A percentile compares a stretch with the other conserved stretches of the same genome.
Evolutionary conservation across 2,329 filamentous ascomycete genomes (phyloP).

Genomic region (Pseudogymnoascus sp.): DNA sequence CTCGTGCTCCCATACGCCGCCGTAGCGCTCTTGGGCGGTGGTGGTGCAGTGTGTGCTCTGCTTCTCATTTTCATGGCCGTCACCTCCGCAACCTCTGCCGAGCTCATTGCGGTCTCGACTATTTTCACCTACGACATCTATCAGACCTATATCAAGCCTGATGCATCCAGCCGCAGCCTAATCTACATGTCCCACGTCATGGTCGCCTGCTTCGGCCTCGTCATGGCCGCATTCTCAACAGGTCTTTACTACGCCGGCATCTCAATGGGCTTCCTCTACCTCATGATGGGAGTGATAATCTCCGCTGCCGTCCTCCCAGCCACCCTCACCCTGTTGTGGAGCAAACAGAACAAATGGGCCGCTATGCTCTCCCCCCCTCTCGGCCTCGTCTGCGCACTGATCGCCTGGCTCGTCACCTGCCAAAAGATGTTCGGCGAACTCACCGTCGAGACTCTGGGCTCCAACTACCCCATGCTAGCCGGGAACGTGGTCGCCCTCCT

Average conservation of each 20-base stretch:
- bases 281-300: slow-evolving; percentile 89
- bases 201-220: slow-evolving; percentile 64
- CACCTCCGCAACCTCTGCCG: slow-evolving; percentile 72
- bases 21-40: slow-evolving; percentile 71
- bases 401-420: slow-evolving; percentile 71
- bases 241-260: slow-evolving; percentile 56
- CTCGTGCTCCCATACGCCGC: slow-evolving; percentile 79
- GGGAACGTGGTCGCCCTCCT: slow-evolving; percentile 79
- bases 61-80: slow-evolving; percentile 87
- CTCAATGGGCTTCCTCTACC: slow-evolving; percentile 79
- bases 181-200: slow-evolving; percentile 72
- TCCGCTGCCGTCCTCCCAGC: slow-evolving; percentile 77
- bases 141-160: slow-evolving; percentile 75
- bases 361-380: slow-evolving; percentile 61
- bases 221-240: slow-evolving; percentile 71
- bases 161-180: slow-evolving; percentile 63
- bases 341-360: slow-evolving; percentile 66
- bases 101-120: slow-evolving; percentile 79
- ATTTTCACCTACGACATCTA: slow-evolving; percentile 82
- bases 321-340: slow-evolving; percentile 72
- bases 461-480: slow-evolving; percentile 81
- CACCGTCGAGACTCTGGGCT: slow-evolving; percentile 65
- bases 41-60: slow-evolving; percentile 69
- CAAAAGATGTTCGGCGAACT: slow-evolving; percentile 60
- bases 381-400: slow-evolving; percentile 58